Base-by-base conservation (phyloP, 225 moss, liverwort and hornwort genomes). In the Straminergon stramineum region DNA sequence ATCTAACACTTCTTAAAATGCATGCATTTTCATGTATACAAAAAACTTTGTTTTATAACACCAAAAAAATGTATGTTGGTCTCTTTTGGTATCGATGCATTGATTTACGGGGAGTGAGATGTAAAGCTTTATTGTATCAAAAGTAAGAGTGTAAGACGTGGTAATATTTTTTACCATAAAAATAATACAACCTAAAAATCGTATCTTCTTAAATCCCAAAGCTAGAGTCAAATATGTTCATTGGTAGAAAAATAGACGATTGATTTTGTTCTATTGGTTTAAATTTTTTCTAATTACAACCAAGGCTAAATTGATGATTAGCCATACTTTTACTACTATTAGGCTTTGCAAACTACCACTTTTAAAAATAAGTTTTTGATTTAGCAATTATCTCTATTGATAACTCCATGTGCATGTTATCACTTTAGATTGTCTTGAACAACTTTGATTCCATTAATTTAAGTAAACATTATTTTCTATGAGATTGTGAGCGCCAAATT, bases 21-120 rank as follows among this genome's bases (percentile, higher is more conserved):
- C 15, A 15, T 37, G 9, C 16, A 37, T 24, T 53, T 37, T 0
- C 0, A 0, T 37, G 0, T 15, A 15, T 10, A 9, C 9, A 24
- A 55, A 34, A 77, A 37, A 53, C 1, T 78, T 4, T 48, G 1
- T 75, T 18, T 11, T 24, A 22, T 26, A 37, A 55, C 0, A 56
- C 24, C 0, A 56, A 23, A 0, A 22, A 55, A 56, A 15, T 23
- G 10, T 55, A 35, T 56, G 2, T 37, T 10, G 37, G 37, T 26
- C 0, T 56, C 6, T 55, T 37, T 55, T 18, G 51, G 12, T 51
- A 75, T 75, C 10, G 31, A 51, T 78, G 35, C 15, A 23, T 78
- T 10, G 23, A 35, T 23, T 30, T 60, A 12, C 18, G 4, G 4
- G 19, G 13, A 60, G 16, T 37, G 3, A 7, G 3, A 57, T 60